Evolutionary conservation across 352 stramenopile genomes (phyloP).

Genomic region (Phytophthora agathidicida): DNA sequence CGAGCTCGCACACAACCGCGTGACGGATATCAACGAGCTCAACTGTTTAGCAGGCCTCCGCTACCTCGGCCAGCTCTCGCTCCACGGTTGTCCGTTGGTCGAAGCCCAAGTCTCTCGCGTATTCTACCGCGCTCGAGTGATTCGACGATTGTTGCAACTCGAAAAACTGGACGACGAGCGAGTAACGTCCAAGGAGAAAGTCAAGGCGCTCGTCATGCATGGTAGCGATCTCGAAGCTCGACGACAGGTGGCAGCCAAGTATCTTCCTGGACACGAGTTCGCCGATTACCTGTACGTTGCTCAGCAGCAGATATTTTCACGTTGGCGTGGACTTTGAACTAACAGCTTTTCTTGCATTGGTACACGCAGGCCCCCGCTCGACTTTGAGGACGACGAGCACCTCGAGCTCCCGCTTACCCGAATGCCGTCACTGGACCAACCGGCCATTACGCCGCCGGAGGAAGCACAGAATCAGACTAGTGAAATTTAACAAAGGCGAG

Average conservation of each 20-base stretch:
- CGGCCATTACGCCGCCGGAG: neutral
- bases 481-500: neutral
- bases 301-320: neutral
- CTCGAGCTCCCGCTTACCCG: conserved; percentile 31
- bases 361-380: conserved; percentile 46
- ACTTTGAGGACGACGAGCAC: conserved; percentile 54
- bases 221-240: conserved; percentile 64
- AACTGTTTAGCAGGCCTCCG: conserved; percentile 54
- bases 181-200: conserved; percentile 73
- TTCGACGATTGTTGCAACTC: conserved; percentile 67
- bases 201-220: conserved; percentile 80
- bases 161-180: conserved; percentile 53
- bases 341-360: conserved; percentile 12
- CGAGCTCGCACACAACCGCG: conserved; percentile 54
- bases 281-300: conserved; percentile 67
- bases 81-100: conserved; percentile 53
- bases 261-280: conserved; percentile 62
- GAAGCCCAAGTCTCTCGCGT: conserved; percentile 36
- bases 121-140: conserved; percentile 67
- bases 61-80: conserved; percentile 50
- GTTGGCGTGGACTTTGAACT: conserved; percentile 6
- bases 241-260: conserved; percentile 60
- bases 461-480: neutral
- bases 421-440: neutral
- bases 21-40: conserved; percentile 67